Evolutionary conservation across 805 yeast species (phyloP), one percentile per base, ranked within the genome.

Genomic region (Myxozyma nipponensis): DNA sequence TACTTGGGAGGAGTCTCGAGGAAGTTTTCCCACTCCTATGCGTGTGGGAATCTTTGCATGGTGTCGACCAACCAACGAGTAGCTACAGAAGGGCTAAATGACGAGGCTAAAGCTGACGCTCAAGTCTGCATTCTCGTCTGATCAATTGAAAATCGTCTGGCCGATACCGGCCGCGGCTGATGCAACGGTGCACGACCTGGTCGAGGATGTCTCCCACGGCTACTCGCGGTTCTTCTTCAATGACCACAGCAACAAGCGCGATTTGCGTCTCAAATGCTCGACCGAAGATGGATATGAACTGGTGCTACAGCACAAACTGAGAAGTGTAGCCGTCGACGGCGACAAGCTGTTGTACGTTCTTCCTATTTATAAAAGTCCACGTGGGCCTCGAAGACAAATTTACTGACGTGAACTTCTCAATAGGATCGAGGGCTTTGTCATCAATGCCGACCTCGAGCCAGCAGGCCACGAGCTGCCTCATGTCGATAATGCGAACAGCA

Each of bases 281-380:
- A 43, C 39, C 2, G 21, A 28, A 7, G 56, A 44, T n/a, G 53
- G 53, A 25, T 52, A 25, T 28, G 17, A 40, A 10, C 39, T 44
- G 10, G 44, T 46, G 25, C 36, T 52, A 18, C 40, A 47, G 53
- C 42, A 45, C 19, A 25, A 10, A 17, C 23, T 39, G 41, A 15
- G 23, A 24, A 17, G 3, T 3, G 39, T 6, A 19, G 28, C 6
- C 18, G 35, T 15, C 13, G 42, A 37, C 22, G 22, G 13, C 17
- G n/a, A 22, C n/a, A 3, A 4, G 10, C 32, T 2, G n/a, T 19
- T 28, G 32, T 28, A 28, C 13, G 32, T 28, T 28, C 13, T 28
- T 28, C 32, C 13, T 7, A 28, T 28, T 28, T 28, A 13, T n/a
- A n/a, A n/a, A n/a, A n/a, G 9, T 6, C 3, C 44, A 39, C 23